Evolutionary conservation across 805 yeast species (phyloP), one percentile per base, ranked within the genome.

Genomic region (Saccharomycopsis sp.): DNA sequence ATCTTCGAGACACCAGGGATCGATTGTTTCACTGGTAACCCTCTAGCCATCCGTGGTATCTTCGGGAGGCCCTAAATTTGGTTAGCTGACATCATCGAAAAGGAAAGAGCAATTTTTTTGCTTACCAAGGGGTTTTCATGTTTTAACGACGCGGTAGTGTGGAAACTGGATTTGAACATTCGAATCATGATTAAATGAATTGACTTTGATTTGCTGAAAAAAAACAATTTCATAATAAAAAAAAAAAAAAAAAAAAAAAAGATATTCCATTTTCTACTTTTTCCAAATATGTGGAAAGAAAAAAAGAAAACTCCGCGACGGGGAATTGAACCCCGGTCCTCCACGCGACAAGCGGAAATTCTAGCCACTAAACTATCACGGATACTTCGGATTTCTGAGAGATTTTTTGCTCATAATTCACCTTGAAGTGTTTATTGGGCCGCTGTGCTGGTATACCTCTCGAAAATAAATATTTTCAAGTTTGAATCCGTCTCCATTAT

Each of bases 1-100:
- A 85, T 70, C 41, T 72, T 77, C 5, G 67, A 62, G 2, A 83
- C 90, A n/a, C 74, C 74, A 0, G 80, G 74, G 26, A 86, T 74
- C 14, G 61, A 60, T 47, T 70, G 75, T 46, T 66, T 72, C 7
- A 77, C 60, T 0, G 86, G 85, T 1, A 81, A 57, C 1, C 81
- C 79, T 23, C 71, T 68, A 5, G 75, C 65, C 61, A 69, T 66
- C 27, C 70, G 59, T 17, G 71, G 68, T 26, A 39, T 39, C 20
- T 44, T 47, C 26, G 57, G 57, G 7, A 54, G 52, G 1, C 59
- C 59, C 58, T 56, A 17, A 7, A n/a, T 9, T 11, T 23, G 16
- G 4, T 2, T 32, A 24, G 31, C 36, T 23, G 44, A 32, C n/a
- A 19, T 21, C 14, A 35, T 16, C 14, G 23, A 9, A 37, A 16